A percentile compares a stretch with the other conserved stretches of the same genome.
Evolutionary conservation across 2,329 filamentous ascomycete species (phyloP).

Genomic region (Microsporum canis): DNA sequence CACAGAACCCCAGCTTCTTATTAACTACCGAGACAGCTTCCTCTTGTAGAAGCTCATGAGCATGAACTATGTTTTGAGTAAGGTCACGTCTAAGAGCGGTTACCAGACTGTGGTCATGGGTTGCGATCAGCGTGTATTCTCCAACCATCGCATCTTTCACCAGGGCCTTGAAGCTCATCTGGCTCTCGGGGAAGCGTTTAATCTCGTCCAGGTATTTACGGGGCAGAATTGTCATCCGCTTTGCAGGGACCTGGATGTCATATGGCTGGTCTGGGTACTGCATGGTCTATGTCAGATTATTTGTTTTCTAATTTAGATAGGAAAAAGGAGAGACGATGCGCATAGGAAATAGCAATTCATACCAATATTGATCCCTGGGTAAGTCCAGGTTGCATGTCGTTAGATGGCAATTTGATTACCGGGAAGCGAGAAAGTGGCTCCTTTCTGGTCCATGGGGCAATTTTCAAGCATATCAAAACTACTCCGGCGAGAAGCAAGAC

Average conservation of each 20-base stretch:
- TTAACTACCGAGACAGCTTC: neutral
- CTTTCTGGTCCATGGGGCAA: neutral
- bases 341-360: neutral
- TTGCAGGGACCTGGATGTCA: neutral
- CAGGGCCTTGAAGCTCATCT: neutral
- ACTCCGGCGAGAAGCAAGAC: neutral
- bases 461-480: neutral
- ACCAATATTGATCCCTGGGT: neutral
- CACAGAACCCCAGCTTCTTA: neutral
- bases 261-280: neutral
- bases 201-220: neutral
- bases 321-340: neutral
- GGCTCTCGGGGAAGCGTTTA: neutral
- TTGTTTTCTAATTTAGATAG: neutral
- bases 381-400: neutral
- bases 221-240: neutral
- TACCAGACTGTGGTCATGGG: neutral
- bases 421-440: neutral
- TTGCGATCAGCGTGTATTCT: neutral
- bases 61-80: neutral
- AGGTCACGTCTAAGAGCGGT: neutral
- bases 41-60: neutral
- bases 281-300: neutral
- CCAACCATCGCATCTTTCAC: neutral
- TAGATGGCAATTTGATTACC: neutral